Percentiles rank a stretch among this genome's conserved stretches.
Evolutionary conservation across 441 rosid species (phyloP).

Genomic region (Arabidopsis lyrata): DNA sequence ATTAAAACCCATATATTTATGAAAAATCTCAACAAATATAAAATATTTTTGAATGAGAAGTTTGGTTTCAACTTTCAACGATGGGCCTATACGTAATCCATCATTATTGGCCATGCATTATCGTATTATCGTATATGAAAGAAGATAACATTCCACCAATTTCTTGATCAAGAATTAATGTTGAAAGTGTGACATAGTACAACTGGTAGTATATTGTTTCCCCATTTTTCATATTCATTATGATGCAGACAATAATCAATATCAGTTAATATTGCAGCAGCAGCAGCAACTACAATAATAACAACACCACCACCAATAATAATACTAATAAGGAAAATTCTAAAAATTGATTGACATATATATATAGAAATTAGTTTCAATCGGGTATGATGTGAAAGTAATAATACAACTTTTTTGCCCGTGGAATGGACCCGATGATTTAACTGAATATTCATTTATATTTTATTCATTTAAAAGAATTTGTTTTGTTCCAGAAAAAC

Average conservation of each 20-base stretch:
- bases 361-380: neutral
- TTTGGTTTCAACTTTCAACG: constrained; percentile 27
- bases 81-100: constrained; percentile 30
- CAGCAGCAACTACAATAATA: neutral
- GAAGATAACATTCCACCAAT: constrained; percentile 43
- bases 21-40: neutral
- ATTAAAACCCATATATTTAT: neutral
- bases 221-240: constrained; percentile 32
- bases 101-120: constrained; percentile 39
- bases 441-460: neutral
- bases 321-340: neutral
- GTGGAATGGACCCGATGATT: constrained; percentile 4
- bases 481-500: neutral
- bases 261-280: constrained; percentile 24
- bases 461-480: neutral
- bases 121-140: constrained; percentile 39
- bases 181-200: constrained; percentile 41
- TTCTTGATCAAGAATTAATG: constrained; percentile 40
- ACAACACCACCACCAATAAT: neutral
- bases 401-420: neutral
- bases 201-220: constrained; percentile 32
- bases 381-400: constrained; percentile 7
- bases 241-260: constrained; percentile 37
- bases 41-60: constrained; percentile 16
- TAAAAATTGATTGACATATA: neutral